Percentiles rank a stretch among this genome's conserved stretches.
phyloP scores from a whole-genome alignment of 2,329 filamentous ascomycete species.

The Emericellopsis atlantica region DNA sequence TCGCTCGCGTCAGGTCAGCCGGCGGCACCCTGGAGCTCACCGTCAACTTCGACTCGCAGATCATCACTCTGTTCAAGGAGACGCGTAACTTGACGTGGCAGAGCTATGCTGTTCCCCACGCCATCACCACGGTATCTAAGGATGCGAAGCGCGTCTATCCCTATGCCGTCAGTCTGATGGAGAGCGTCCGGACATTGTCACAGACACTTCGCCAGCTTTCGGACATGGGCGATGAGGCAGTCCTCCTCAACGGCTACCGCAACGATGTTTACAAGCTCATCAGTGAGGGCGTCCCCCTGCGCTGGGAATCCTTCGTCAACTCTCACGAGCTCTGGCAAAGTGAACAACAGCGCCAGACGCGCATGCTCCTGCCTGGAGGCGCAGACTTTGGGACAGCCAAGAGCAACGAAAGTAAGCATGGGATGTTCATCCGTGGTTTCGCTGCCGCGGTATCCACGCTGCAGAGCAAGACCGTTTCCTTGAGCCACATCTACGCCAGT shows the following conservation, averaged over 20 bases:
- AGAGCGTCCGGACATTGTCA: slow-evolving; percentile 86
- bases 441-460: slow-evolving; percentile 76
- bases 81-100: slow-evolving; percentile 93
- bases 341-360: slow-evolving; percentile 27
- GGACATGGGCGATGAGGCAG: slow-evolving; percentile 75
- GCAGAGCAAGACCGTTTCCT: slow-evolving; percentile 72
- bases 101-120: slow-evolving; percentile 86
- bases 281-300: slow-evolving; percentile 73
- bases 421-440: slow-evolving; percentile 92
- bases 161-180: slow-evolving; percentile 95
- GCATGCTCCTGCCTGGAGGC: slow-evolving; percentile 24
- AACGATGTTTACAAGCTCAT: slow-evolving; percentile 81
- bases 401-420: slow-evolving; percentile 76
- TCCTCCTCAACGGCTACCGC: slow-evolving; percentile 80
- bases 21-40: slow-evolving; percentile 78
- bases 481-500: slow-evolving; percentile 68
- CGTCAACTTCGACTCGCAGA: slow-evolving; percentile 95
- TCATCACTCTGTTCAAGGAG: slow-evolving; percentile 97
- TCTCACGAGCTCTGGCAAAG: slow-evolving; percentile 77
- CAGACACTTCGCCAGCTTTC: slow-evolving; percentile 79
- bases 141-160: slow-evolving; percentile 98
- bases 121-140: slow-evolving; percentile 90
- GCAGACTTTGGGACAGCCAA: slow-evolving; percentile 31
- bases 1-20: slow-evolving; percentile 77
- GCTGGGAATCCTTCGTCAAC: slow-evolving; percentile 97